Base-by-base conservation (phyloP, 257 asterid species). In the Ehretia macrophylla region DNA sequence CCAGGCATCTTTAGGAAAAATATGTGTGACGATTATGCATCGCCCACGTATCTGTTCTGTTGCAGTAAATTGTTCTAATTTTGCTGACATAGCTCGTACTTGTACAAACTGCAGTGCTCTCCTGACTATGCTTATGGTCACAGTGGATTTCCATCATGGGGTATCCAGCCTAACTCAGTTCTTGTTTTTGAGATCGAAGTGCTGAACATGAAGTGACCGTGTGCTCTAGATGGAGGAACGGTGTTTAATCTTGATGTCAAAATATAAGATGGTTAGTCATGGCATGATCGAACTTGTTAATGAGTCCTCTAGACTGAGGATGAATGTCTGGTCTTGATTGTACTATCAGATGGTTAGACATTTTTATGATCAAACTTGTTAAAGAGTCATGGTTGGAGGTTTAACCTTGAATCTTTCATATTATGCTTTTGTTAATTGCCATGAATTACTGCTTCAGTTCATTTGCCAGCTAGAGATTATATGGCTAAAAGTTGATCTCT, bases 51-150 rank as follows among this genome's bases (percentile, higher is more conserved):
- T 42, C 4, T 4, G 47, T 1, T 42, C 47, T 42, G 5, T 42
- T 42, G 47, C 12, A 14, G 8, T 4, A 42, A 2, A 42, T 17
- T 19, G 11, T 51, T 47, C 10, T 23, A 32, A 17, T 6, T 27
- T 63, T 9, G 4, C 6, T 27, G 35, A 27, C 35, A 27, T 27
- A 27, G 35, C 35, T 27, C 35, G 35, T 27, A 6, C n/a, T 27
- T 27, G 4, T 27, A 27, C 6, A 27, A 1, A 60, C 10, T 75
- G 85, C 97, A 93, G 99, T 93, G 99, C 85, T 64, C 99, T 37
- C 96, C 96, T 11, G 99, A 93, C 77, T 93, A 86, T 62, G 99
- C 86, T 0, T 93, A 93, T 67, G 99, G 97, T 0, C 32, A 83
- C 0, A 53, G 72, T 58, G 99, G 99, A 62, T 93, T 93, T 61